These are phyloP conservation scores for Ophiostoma montium DNA, from an alignment of 2,329 filamentous ascomycete genomes.

Conservation along the genomic window DNA sequence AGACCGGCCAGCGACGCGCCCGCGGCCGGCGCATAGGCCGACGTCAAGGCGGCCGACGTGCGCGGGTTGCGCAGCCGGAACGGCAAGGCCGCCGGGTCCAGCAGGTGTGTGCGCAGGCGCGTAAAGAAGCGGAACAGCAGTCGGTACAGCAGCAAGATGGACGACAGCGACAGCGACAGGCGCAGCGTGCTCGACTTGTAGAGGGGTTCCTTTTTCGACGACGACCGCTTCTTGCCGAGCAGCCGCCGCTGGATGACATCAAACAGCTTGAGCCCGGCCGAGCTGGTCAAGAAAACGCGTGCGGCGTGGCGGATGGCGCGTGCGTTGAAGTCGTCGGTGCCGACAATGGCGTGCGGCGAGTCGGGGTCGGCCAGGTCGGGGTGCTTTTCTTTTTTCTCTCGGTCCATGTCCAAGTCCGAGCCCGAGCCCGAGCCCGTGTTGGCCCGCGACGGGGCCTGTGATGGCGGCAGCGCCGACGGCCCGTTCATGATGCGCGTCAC, in stretches of 20 bases:
- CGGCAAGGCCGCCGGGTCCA: constrained; percentile 63
- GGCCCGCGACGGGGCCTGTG: constrained; percentile 8
- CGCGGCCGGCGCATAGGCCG: constrained; percentile 72
- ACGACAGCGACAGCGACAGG: constrained; percentile 68
- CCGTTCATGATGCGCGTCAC: constrained; percentile 42
- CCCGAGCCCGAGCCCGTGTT: too few relatives aligned
- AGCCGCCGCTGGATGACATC: constrained; percentile 36
- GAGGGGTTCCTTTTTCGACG: constrained; percentile 34
- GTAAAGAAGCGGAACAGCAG: constrained; percentile 82
- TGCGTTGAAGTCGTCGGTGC: constrained; percentile 52
- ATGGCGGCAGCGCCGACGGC: constrained; percentile 9
- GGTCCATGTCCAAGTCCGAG: too few relatives aligned
- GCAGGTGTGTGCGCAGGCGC: constrained; percentile 61
- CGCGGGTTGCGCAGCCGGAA: constrained; percentile 75
- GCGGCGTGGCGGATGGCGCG: constrained; percentile 56
- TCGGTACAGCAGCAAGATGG: constrained; percentile 72
- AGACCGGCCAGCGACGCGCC: constrained; percentile 80
- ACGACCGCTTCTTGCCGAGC: constrained; percentile 21
- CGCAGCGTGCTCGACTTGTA: constrained; percentile 57
- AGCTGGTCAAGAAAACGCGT: constrained; percentile 53
- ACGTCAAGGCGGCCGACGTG: constrained; percentile 62
- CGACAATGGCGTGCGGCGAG: constrained; percentile 12
- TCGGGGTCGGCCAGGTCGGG: constrained; percentile 6
- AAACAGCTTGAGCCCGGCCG: constrained; percentile 48
- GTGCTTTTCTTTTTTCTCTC: constrained; percentile 21